These are phyloP conservation scores for Mortierella hygrophila DNA, from an alignment of 192 early-diverging fungal species.

Conservation along the genomic window DNA sequence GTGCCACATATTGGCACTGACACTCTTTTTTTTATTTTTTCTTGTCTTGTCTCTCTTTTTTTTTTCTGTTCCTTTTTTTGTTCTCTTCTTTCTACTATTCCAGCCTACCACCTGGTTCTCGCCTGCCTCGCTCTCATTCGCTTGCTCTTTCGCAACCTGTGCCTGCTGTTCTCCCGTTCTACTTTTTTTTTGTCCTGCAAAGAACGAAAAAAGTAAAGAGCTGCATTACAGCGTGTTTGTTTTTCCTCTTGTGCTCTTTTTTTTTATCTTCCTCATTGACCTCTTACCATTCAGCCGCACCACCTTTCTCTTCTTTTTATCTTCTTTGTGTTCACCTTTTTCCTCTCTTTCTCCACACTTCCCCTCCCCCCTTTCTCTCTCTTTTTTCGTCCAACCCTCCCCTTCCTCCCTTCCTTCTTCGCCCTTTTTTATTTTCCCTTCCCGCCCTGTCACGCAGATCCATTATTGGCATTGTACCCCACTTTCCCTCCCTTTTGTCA, in stretches of 20 bases:
- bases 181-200: background rate
- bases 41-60: conserved; percentile 1
- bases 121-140: background rate
- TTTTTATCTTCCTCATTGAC: background rate
- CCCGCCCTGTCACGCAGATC: background rate
- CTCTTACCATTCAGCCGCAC: background rate
- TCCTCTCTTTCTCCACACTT: background rate
- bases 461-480: background rate
- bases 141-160: background rate
- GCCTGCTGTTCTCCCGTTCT: background rate
- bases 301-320: background rate
- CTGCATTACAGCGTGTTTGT: background rate
- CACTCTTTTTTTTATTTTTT: background rate
- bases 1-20: background rate
- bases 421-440: background rate
- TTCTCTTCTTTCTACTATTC: background rate
- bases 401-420: background rate
- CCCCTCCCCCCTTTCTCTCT: background rate
- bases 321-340: conserved; percentile 4
- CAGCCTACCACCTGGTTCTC: background rate
- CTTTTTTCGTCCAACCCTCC: background rate
- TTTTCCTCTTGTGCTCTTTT: background rate
- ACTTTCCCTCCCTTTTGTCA: background rate
- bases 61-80: background rate
- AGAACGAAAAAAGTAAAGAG: background rate